Conservation (phyloP, 306 rosid species). For the Casuarina glauca region DNA sequence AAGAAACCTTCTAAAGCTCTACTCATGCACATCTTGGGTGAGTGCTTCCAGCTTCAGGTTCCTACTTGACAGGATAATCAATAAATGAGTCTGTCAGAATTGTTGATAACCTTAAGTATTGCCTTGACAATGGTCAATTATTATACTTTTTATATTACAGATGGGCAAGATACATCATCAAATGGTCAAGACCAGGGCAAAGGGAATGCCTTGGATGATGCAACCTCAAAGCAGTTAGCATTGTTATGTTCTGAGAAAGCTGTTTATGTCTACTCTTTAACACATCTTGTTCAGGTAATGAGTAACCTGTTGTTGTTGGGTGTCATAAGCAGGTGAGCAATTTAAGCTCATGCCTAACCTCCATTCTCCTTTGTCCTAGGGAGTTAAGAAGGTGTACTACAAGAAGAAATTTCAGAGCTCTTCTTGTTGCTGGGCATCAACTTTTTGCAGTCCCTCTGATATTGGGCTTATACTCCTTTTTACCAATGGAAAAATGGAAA, state of each 20-base stretch:
- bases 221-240: slow-evolving; percentile 50
- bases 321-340: slow-evolving; percentile 4
- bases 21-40: slow-evolving; percentile 75
- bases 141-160: slow-evolving; percentile 30
- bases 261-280: slow-evolving; percentile 70
- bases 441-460: slow-evolving; percentile 48
- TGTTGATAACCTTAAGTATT: background rate
- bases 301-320: slow-evolving; percentile 12
- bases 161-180: slow-evolving; percentile 45
- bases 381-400: slow-evolving; percentile 78
- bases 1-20: slow-evolving; percentile 84
- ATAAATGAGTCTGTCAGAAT: background rate
- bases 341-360: slow-evolving; percentile 23
- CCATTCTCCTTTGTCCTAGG: slow-evolving; percentile 44
- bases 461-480: slow-evolving; percentile 61
- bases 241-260: slow-evolving; percentile 89
- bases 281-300: slow-evolving; percentile 67
- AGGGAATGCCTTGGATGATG: slow-evolving; percentile 41
- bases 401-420: slow-evolving; percentile 77
- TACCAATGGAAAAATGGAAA: slow-evolving; percentile 64
- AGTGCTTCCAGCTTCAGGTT: slow-evolving; percentile 32
- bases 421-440: slow-evolving; percentile 87
- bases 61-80: slow-evolving; percentile 13
- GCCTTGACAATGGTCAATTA: background rate
- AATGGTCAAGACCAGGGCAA: slow-evolving; percentile 40